phyloP scores from a whole-genome alignment of 805 yeast genomes.

The Spathaspora sp. region DNA sequence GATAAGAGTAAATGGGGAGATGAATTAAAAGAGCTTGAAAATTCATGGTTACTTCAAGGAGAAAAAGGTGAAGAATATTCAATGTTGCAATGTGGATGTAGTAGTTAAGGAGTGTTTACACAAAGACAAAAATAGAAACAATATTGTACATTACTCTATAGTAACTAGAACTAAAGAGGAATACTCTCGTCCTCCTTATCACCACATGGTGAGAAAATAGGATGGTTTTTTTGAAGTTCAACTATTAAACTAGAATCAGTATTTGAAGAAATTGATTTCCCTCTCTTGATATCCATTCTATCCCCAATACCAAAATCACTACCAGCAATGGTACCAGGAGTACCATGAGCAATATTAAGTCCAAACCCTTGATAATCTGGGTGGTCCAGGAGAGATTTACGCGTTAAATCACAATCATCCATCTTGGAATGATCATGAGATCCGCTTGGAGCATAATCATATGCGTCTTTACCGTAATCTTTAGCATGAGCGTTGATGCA shows the following conservation, averaged over 20 bases:
- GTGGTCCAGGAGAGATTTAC: background rate
- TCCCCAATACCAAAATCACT: background rate
- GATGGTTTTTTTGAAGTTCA: background rate
- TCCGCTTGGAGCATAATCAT: background rate
- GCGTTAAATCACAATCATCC: background rate
- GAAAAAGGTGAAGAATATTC: conserved; percentile 49
- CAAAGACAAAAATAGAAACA: background rate
- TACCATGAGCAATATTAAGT: background rate
- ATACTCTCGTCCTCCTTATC: background rate
- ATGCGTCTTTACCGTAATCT: background rate
- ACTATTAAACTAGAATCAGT: background rate
- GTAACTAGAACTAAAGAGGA: background rate
- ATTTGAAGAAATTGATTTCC: background rate
- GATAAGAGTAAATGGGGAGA: conserved; percentile 65
- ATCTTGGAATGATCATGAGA: background rate
- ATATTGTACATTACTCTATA: background rate
- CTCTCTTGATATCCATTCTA: background rate
- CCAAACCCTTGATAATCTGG: conserved; percentile 3
- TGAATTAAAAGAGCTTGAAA: conserved; percentile 55
- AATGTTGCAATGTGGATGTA: conserved; percentile 77
- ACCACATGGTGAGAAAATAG: background rate
- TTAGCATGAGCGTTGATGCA: background rate
- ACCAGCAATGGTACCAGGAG: background rate
- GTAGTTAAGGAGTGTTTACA: conserved; percentile 26
- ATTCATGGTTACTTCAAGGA: conserved; percentile 48